Evolutionary conservation across 768 basidiomycete species (phyloP), one percentile per base, ranked within the genome.

Genomic region (Rhodotorula toruloides): DNA sequence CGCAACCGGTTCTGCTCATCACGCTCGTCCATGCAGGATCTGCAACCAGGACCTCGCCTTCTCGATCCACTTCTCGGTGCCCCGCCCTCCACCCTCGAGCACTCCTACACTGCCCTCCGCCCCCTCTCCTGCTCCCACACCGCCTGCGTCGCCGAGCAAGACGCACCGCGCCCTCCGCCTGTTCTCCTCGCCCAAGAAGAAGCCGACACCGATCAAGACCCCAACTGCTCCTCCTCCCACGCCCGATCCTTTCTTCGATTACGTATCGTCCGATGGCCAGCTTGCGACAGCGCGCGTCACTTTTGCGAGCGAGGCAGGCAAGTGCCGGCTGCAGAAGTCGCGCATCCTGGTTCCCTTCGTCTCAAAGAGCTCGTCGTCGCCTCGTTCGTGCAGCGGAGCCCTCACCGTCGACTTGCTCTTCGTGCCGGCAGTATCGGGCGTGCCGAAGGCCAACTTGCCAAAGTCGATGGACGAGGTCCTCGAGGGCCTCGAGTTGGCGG

Each of bases 41-140:
- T 91, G 92, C 74, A 90, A 93, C 74, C 90, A 84, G 79, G 96
- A 96, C 76, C 85, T 97, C 60, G 91, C 96, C 76, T 96, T 98
- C 79, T 91, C 91, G 6, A 82, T 98, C 31, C 89, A 87, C 1
- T 78, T 98, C 73, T 92, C 91, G 76, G 81, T 97, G 73, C 86
- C 88, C 52, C 85, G 87, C 52, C 90, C 93, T 81, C 84, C 29
- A 76, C 49, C 68, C n/a, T 14, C 22, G 5, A 9, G 32, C 7
- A 54, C 53, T 5, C 53, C 53, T 6, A 27, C 39, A 25, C 83
- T n/a, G 79, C 83, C 6, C 78, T 81, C 11, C 0, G 75, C 78
- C 4, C 63, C 72, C 9, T 47, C 63, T 13, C 70, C 74, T 14
- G 57, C 65, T 65, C 36, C 79, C 76, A 67, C 85, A 5, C 85